Conservation (phyloP, 208 protist species). For the Leishmania aethiopica region DNA sequence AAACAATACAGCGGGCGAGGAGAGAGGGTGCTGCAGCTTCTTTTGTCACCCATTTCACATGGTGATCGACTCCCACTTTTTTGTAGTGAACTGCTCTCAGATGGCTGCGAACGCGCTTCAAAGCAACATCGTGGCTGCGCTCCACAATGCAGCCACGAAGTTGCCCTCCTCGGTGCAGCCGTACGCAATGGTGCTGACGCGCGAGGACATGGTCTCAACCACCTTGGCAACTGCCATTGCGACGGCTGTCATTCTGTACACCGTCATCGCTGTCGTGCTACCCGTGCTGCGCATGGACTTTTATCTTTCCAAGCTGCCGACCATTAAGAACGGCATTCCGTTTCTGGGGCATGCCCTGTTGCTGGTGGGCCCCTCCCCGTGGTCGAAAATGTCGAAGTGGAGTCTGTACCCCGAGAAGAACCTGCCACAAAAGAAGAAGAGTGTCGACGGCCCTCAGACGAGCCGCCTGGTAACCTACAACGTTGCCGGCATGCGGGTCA, state of each 20-base stretch:
- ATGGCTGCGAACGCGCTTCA: conserved; percentile 18
- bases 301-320: conserved; percentile 70
- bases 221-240: conserved; percentile 24
- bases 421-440: conserved; percentile 23
- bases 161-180: conserved; percentile 24
- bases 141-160: conserved; percentile 24
- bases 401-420: conserved; percentile 66
- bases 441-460: conserved; percentile 2
- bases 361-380: conserved; percentile 67
- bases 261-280: conserved; percentile 48
- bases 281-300: conserved; percentile 67
- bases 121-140: conserved; percentile 15
- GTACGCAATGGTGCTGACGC: conserved; percentile 17
- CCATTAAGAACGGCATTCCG: conserved; percentile 61
- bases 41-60: background rate
- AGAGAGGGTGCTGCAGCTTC: background rate
- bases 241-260: conserved; percentile 44
- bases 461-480: conserved; percentile 78
- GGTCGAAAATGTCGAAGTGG: conserved; percentile 82
- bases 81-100: background rate
- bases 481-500: conserved; percentile 74
- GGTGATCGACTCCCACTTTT: background rate
- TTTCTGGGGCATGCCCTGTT: conserved; percentile 80
- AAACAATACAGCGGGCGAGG: background rate
- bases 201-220: conserved; percentile 19